Evolutionary conservation across 2,329 filamentous ascomycete species (phyloP), one percentile per base, ranked within the genome.

Genomic region (Ophiocordyceps camponoti-rufipedis): DNA sequence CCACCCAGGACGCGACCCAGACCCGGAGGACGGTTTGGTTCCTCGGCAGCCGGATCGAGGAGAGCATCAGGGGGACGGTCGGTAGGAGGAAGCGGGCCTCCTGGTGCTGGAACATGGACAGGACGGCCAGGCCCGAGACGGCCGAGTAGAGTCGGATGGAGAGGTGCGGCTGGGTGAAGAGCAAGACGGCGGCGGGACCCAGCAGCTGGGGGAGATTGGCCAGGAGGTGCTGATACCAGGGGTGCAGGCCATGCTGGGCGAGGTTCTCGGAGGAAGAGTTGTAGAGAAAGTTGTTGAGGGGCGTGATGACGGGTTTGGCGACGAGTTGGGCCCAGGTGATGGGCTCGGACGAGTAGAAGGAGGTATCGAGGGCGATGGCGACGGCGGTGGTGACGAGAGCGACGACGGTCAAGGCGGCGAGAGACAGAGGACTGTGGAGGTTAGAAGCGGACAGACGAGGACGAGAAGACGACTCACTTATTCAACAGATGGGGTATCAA

Each of bases 401-500:
- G 49, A 82, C 80, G 46, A 75, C 55, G 46, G 76, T 58, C 54
- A 91, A 71, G 47, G 76, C 72, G 50, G 77, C 56, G 43, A 94
- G 65, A 45, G 76, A 74, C 40, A 70, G 58, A 49, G 75, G 76
- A 58, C 75, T 78, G 47, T 43, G 10, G 10, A 18, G 44, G 51
- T 61, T 50, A 60, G 46, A 28, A 12, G 31, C 23, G 23, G 23
- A 23, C 23, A 23, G 23, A 23, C 5, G 3, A 23, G 16, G 11
- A 14, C 28, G 6, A 28, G 7, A 28, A 12, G n/a, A 11, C 11
- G 32, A 66, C 75, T 58, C 64, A 91, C 84, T 81, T 89, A 61
- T 79, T 78, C 60, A 75, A 65, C 58, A 94, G 91, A 67, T 94
- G 83, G 52, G 86, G 86, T 60, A 96, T 68, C 57, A 98, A 70